Evolutionary conservation across 352 stramenopile species (phyloP), one percentile per base, ranked within the genome.

Genomic region (Globisporangium polare): DNA sequence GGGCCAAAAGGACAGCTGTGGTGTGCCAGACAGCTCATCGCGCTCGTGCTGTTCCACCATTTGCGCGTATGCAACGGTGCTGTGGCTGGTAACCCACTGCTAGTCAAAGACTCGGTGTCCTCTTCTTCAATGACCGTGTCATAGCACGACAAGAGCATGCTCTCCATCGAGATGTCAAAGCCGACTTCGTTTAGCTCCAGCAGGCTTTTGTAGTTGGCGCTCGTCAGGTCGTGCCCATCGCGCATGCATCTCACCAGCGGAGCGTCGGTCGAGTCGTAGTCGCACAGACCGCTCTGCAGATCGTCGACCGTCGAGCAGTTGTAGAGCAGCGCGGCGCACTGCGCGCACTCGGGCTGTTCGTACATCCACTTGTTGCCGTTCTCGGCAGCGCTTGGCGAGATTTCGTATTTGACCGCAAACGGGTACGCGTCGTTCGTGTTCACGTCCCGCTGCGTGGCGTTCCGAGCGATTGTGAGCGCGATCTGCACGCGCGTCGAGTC

Each of bases 1-100:
- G 66, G 55, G 13, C 69, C 66, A 27, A 77, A 66, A 5, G 69
- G 69, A 47, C 66, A 77, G 8, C 51, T 47, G 4, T 31, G 27
- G 0, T 22, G 45, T 5, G 63, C 46, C 10, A 77, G 18, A 18
- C 63, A 69, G 29, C 60, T 72, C 17, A 74, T 27, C 26, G 62
- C 56, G 2, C 18, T 26, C 10, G 54, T 67, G 15, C 24, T 35
- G 13, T 43, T 67, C 66, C 55, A 69, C 63, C 58, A 69, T n/a
- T 17, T 3, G 13, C 55, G 59, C 2, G 2, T 59, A 22, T 50
- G 43, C 43, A 50, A 27, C 8, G 5, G 43, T 15, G 43, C 24
- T 24, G 6, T 50, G 41, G 18, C 41, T 22, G 41, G 41, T 20
- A 17, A 20, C 6, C 41, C 27, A 3, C 4, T 45, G 27, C 22